A percentile compares a stretch with the other conserved stretches of the same genome.
Conservation (phyloP, 169 alveolate genomes). For the Eimeria acervulina region DNA sequence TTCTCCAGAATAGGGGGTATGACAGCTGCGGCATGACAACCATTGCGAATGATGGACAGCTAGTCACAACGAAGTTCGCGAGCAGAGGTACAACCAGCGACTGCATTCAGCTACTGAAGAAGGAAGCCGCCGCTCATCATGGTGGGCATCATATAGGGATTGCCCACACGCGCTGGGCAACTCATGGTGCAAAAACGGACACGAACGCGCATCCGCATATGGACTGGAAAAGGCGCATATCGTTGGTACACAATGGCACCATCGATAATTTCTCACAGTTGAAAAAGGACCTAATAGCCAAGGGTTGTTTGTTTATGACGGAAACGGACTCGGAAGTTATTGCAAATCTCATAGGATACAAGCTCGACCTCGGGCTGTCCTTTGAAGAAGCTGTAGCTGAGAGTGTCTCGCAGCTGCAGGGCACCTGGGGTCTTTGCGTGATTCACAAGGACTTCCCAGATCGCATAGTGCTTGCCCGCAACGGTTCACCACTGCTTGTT, state of each 20-base stretch:
- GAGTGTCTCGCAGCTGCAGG: conserved; percentile 94
- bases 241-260: conserved; percentile 98
- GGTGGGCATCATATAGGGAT: conserved; percentile 93
- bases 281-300: conserved; percentile 87
- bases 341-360: conserved; percentile 95
- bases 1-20: conserved; percentile 94
- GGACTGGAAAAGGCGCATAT: conserved; percentile 93
- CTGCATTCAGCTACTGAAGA: conserved; percentile 71
- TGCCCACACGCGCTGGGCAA: conserved; percentile 99
- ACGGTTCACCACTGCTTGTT: conserved; percentile 96
- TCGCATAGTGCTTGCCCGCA: conserved; percentile 94
- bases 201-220: conserved; percentile 99
- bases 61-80: conserved; percentile 91
- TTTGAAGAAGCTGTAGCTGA: conserved; percentile 93
- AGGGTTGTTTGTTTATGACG: conserved; percentile 90
- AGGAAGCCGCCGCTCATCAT: conserved; percentile 62
- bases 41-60: conserved; percentile 86
- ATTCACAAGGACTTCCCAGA: conserved; percentile 94
- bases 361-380: conserved; percentile 89
- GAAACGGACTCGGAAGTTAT: conserved; percentile 98
- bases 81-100: conserved; percentile 80
- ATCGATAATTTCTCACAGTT: conserved; percentile 93
- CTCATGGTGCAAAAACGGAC: conserved; percentile 98
- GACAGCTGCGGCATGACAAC: conserved; percentile 96
- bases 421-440: conserved; percentile 98